Percentiles rank a stretch among this genome's conserved stretches.
Evolutionary conservation across 2,329 filamentous ascomycete genomes (phyloP).

Genomic region (Hypoxylon sp.): DNA sequence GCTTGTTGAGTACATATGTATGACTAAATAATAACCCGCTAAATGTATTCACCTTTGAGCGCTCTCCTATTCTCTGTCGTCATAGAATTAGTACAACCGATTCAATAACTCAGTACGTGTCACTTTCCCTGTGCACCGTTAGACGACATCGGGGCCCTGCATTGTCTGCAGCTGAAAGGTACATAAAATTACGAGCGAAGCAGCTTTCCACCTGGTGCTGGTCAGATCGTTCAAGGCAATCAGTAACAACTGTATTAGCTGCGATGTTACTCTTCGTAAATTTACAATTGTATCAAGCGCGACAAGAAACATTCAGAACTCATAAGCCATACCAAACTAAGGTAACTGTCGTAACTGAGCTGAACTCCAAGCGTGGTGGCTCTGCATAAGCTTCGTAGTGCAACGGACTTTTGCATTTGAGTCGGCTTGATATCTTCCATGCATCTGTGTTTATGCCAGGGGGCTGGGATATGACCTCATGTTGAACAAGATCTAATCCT

Average conservation of each 20-base stretch:
- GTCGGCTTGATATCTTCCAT: slow-evolving; percentile 33
- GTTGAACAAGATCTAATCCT: slow-evolving; percentile 41
- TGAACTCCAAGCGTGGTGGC: slow-evolving; percentile 17
- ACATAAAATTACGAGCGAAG: slow-evolving; percentile 41
- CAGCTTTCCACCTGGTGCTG: slow-evolving; percentile 24
- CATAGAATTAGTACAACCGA: slow-evolving; percentile 3
- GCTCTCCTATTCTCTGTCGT: slow-evolving; percentile 7
- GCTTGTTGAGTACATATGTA: not conserved
- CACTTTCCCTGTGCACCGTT: slow-evolving; percentile 40
- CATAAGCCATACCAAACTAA: too few relatives aligned
- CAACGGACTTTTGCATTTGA: slow-evolving; percentile 40
- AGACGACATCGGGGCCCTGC: slow-evolving; percentile 46
- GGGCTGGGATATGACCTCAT: slow-evolving; percentile 16
- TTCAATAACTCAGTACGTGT: slow-evolving; percentile 34
- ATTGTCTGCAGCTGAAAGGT: slow-evolving; percentile 46
- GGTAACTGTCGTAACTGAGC: slow-evolving; percentile 3
- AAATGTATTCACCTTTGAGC: not conserved
- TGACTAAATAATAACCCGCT: not conserved
- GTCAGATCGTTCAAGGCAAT: slow-evolving; percentile 5
- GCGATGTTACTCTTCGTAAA: slow-evolving; percentile 16
- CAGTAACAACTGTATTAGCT: slow-evolving; percentile 7
- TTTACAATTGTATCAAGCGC: not conserved
- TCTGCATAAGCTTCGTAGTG: slow-evolving; percentile 32
- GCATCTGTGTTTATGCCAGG: slow-evolving; percentile 19
- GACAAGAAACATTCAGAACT: slow-evolving; percentile 4